Conservation (phyloP, 169 alveolate genomes). For the Prorocentrum cordatum region DNA sequence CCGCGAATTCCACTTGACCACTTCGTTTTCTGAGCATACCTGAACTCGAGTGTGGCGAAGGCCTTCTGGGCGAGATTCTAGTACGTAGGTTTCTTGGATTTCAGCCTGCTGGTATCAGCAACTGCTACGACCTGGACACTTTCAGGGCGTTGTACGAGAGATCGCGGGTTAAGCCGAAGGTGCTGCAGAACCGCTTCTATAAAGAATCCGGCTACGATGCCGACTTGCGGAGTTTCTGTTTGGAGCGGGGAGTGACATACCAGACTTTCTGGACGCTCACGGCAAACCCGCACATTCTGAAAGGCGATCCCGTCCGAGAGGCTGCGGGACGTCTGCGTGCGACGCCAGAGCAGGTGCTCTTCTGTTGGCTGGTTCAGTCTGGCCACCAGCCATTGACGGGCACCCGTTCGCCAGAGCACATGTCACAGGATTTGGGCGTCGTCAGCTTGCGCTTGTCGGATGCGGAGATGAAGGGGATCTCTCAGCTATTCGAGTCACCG, state of each 20-base stretch:
- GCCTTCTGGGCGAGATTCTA: too few relatives aligned
- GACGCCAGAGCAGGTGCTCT: slow-evolving; percentile 55
- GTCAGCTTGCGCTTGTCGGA: too few relatives aligned
- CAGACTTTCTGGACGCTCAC: slow-evolving; percentile 60
- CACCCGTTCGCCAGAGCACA: slow-evolving; percentile 3
- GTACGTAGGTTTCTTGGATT: too few relatives aligned
- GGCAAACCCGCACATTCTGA: slow-evolving; percentile 23
- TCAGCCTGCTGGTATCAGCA: too few relatives aligned
- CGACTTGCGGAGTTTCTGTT: slow-evolving; percentile 22
- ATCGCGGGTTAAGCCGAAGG: slow-evolving; percentile 42
- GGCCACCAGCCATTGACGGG: slow-evolving; percentile 69
- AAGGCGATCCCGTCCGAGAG: neutral
- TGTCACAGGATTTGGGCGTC: slow-evolving; percentile 15
- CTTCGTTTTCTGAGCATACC: too few relatives aligned
- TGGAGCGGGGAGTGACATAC: slow-evolving; percentile 23
- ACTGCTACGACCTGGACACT: too few relatives aligned
- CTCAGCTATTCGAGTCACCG: too few relatives aligned
- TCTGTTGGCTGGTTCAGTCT: slow-evolving; percentile 5
- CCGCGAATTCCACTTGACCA: too few relatives aligned
- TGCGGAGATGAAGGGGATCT: too few relatives aligned
- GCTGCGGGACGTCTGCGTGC: slow-evolving; percentile 32
- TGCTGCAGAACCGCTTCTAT: slow-evolving; percentile 53
- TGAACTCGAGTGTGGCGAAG: too few relatives aligned
- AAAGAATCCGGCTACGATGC: slow-evolving; percentile 48
- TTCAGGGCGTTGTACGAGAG: too few relatives aligned